phyloP scores from a whole-genome alignment of 2,329 filamentous ascomycete genomes.

The Neopestalotiopsis rosae region DNA sequence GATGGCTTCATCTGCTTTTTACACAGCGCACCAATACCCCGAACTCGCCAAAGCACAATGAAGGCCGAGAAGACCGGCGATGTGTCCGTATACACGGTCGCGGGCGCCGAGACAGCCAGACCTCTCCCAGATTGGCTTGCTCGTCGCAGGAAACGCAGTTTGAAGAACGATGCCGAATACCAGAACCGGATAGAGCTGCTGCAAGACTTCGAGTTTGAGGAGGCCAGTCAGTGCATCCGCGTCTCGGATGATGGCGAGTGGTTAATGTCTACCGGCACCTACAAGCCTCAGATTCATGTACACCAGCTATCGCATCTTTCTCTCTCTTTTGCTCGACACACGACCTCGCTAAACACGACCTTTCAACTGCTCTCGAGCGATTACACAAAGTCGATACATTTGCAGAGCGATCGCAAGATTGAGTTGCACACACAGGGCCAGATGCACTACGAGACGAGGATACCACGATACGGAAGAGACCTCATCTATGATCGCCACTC shows the following conservation, averaged over 20 bases:
- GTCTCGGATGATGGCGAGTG: constrained; percentile 96
- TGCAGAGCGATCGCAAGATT: constrained; percentile 88
- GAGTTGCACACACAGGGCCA: constrained; percentile 93
- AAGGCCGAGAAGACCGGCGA: constrained; percentile 82
- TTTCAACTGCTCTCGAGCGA: constrained; percentile 89
- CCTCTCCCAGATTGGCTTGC: constrained; percentile 96
- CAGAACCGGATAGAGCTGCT: constrained; percentile 92
- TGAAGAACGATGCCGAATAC: constrained; percentile 93
- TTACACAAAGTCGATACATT: constrained; percentile 91
- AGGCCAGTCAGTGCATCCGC: constrained; percentile 88
- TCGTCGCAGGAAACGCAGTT: constrained; percentile 83
- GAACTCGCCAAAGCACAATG: constrained; percentile 53
- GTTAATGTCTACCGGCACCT: constrained; percentile 67
- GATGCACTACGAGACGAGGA: constrained; percentile 85
- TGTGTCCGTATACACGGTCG: constrained; percentile 93
- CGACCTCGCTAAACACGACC: constrained; percentile 87
- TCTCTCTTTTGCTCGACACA: constrained; percentile 92
- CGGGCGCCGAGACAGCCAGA: constrained; percentile 85
- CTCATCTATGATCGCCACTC: constrained; percentile 82
- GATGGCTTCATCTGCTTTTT: neutral
- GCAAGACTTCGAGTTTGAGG: constrained; percentile 91
- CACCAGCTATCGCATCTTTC: constrained; percentile 93
- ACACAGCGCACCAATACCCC: constrained; percentile 6
- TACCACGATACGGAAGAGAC: constrained; percentile 92
- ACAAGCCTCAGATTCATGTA: constrained; percentile 85